These are phyloP conservation scores for Amphibolis antarctica DNA, from an alignment of 106 monocot species.

Conservation along the genomic window DNA sequence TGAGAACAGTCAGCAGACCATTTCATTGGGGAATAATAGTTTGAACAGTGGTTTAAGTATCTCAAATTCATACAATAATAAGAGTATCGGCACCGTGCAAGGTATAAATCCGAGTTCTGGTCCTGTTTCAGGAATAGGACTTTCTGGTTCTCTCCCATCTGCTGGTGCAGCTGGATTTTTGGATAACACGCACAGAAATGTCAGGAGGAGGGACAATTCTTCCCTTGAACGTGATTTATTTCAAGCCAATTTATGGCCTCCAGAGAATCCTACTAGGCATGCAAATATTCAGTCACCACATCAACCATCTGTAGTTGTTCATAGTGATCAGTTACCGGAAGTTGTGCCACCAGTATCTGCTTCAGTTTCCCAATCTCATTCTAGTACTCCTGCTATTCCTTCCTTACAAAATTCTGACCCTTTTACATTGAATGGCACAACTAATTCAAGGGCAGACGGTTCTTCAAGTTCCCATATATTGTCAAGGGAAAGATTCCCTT, in stretches of 20 bases:
- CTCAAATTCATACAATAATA: slow-evolving; percentile 19
- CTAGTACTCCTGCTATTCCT: slow-evolving; percentile 11
- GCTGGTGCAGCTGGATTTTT: slow-evolving; percentile 14
- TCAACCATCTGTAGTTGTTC: slow-evolving; percentile 19
- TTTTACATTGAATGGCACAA: slow-evolving; percentile 20
- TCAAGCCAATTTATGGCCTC: slow-evolving; percentile 22
- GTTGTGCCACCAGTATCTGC: slow-evolving; percentile 6
- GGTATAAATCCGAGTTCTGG: slow-evolving; percentile 20
- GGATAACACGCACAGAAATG: slow-evolving; percentile 43
- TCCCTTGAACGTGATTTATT: slow-evolving; percentile 20
- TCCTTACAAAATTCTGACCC: slow-evolving; percentile 12
- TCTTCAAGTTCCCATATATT: slow-evolving; percentile 18
- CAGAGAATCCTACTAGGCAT: slow-evolving; percentile 21
- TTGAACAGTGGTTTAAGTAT: slow-evolving; percentile 16
- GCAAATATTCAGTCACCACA: slow-evolving; percentile 21
- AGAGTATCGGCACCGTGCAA: slow-evolving; percentile 16
- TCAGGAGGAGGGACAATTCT: slow-evolving; percentile 38
- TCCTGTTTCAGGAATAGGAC: slow-evolving; percentile 6
- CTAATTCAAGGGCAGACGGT: slow-evolving; percentile 22
- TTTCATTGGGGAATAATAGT: slow-evolving; percentile 22
- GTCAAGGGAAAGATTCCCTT: slow-evolving; percentile 2
- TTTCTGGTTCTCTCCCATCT: slow-evolving; percentile 12
- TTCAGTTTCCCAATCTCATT: slow-evolving; percentile 25
- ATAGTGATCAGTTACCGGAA: slow-evolving; percentile 30
- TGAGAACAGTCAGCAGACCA: slow-evolving; percentile 17